Conservation (phyloP, 2,329 filamentous ascomycete genomes). For the Neonectria sp. region DNA sequence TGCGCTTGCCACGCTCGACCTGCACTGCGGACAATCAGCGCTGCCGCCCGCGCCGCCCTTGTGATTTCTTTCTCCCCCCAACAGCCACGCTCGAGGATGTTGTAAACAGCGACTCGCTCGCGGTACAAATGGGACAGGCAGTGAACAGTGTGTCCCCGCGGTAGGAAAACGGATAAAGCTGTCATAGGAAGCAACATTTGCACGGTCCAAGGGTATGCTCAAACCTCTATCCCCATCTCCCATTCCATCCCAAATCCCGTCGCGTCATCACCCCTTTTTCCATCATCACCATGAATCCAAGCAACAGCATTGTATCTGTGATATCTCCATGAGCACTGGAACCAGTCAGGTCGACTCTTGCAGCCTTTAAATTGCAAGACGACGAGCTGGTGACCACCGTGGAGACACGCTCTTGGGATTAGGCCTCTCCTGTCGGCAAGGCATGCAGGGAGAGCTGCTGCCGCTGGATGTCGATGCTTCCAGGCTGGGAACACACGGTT, state of each 20-base stretch:
- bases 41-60: constrained; percentile 37
- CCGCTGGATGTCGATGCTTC: constrained; percentile 32
- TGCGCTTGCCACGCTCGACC: constrained; percentile 36
- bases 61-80: constrained; percentile 43
- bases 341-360: constrained; percentile 43
- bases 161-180: constrained; percentile 48
- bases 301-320: constrained; percentile 50
- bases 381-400: constrained; percentile 42
- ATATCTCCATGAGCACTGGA: constrained; percentile 49
- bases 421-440: constrained; percentile 41
- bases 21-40: constrained; percentile 35
- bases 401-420: constrained; percentile 45
- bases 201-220: constrained; percentile 53
- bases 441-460: constrained; percentile 39
- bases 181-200: constrained; percentile 36
- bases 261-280: constrained; percentile 41
- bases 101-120: constrained; percentile 53
- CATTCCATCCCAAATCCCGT: constrained; percentile 34
- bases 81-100: constrained; percentile 49
- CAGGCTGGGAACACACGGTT: constrained; percentile 18
- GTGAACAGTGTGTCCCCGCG: constrained; percentile 34
- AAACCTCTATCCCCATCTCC: constrained; percentile 42
- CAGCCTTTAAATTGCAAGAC: constrained; percentile 50
- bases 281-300: constrained; percentile 45
- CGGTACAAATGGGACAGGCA: constrained; percentile 46